Evolutionary conservation across 805 yeast genomes (phyloP).

Genomic region (Ogataea nakhonphanomensis): DNA sequence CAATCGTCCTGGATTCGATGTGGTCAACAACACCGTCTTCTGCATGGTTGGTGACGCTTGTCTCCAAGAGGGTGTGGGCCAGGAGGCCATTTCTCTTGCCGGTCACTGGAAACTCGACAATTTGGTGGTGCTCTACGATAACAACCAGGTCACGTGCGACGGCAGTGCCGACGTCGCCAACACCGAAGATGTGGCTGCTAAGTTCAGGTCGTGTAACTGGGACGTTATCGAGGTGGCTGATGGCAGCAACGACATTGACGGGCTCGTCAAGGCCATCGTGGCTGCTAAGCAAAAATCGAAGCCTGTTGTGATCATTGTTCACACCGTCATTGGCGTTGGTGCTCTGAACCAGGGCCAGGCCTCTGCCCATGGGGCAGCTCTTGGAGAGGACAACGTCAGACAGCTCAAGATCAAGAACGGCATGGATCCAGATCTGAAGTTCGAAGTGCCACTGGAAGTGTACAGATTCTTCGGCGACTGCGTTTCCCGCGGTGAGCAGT

Average conservation of each 20-base stretch:
- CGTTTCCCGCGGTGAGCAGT: conserved; percentile 56
- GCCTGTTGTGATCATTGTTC: conserved; percentile 86
- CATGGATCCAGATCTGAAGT: conserved; percentile 78
- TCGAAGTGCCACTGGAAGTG: conserved; percentile 80
- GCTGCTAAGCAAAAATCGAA: conserved; percentile 67
- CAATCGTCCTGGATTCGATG: conserved; percentile 75
- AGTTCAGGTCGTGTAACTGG: conserved; percentile 95
- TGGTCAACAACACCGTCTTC: conserved; percentile 75
- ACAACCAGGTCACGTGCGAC: conserved; percentile 94
- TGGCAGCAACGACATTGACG: conserved; percentile 76
- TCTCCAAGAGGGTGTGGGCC: conserved; percentile 94
- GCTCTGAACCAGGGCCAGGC: conserved; percentile 81
- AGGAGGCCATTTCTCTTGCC: conserved; percentile 91
- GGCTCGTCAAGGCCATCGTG: conserved; percentile 65
- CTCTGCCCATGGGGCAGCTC: conserved; percentile 94
- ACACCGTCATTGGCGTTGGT: conserved; percentile 93
- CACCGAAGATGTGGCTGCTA: conserved; percentile 84
- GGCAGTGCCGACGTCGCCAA: conserved; percentile 87
- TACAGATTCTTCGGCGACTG: conserved; percentile 60
- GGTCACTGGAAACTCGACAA: conserved; percentile 92
- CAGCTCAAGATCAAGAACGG: conserved; percentile 82
- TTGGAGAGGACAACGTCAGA: conserved; percentile 85
- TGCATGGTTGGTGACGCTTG: conserved; percentile 94
- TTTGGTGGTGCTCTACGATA: conserved; percentile 92
- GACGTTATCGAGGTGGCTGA: conserved; percentile 70